These are phyloP conservation scores for Kodamaea jinghongensis DNA, from an alignment of 805 yeast genomes.

Conservation along the genomic window DNA sequence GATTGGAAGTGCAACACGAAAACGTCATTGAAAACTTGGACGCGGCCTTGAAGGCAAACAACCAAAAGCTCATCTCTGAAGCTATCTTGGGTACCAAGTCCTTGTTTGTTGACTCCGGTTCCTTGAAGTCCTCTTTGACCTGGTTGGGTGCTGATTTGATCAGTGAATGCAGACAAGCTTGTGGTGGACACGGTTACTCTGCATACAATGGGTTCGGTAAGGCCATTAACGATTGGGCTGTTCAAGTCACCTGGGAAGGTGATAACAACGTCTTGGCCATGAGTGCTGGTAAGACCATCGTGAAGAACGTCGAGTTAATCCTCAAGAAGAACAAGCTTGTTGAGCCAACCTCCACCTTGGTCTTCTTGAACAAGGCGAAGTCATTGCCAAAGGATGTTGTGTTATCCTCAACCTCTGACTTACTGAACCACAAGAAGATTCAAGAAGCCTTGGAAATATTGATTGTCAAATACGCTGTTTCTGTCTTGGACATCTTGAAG, in stretches of 20 bases:
- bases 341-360: constrained; percentile 21
- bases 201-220: constrained; percentile 45
- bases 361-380: constrained; percentile 29
- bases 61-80: constrained; percentile 27
- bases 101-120: constrained; percentile 44
- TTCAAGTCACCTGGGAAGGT: constrained; percentile 51
- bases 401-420: constrained; percentile 15
- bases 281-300: constrained; percentile 40
- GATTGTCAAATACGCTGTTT: constrained; percentile 33
- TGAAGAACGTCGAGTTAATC: constrained; percentile 30
- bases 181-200: constrained; percentile 50
- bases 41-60: constrained; percentile 33
- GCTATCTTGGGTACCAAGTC: constrained; percentile 40
- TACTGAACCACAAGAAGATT: constrained; percentile 15
- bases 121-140: constrained; percentile 43
- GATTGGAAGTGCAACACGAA: constrained; percentile 34
- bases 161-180: constrained; percentile 43
- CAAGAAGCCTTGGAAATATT: constrained; percentile 31
- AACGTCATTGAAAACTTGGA: constrained; percentile 33
- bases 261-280: constrained; percentile 45
- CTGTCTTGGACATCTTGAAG: constrained; percentile 28
- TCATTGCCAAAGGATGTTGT: constrained; percentile 11
- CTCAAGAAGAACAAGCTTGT: constrained; percentile 30
- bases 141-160: constrained; percentile 44
- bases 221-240: constrained; percentile 45